phyloP scores from a whole-genome alignment of 2,329 filamentous ascomycete genomes.

The Ophiostoma perfectum region DNA sequence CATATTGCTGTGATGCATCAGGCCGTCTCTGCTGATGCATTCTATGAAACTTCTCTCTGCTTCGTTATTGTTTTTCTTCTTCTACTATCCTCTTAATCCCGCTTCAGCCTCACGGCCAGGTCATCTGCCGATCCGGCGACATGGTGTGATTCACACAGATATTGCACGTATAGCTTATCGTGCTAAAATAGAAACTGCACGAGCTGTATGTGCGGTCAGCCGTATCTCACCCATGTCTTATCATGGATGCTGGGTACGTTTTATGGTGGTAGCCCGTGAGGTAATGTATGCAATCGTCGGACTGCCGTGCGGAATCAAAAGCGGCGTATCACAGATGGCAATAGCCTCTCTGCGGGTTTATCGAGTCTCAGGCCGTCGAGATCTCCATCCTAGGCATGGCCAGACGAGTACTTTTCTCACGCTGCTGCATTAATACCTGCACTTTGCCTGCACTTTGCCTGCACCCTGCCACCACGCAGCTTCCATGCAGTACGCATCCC shows the following conservation, averaged over 20 bases:
- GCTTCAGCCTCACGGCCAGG: constrained; percentile 2
- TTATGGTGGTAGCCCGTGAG: background rate
- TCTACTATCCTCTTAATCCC: background rate
- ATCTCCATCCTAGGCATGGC: background rate
- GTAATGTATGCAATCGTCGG: background rate
- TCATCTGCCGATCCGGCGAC: background rate
- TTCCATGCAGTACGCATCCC: background rate
- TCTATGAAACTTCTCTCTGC: background rate
- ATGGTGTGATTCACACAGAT: background rate
- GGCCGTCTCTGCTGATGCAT: no score
- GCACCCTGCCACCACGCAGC: background rate
- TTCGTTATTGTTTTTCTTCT: background rate
- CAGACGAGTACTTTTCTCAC: background rate
- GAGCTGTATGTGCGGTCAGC: background rate
- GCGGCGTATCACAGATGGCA: no score
- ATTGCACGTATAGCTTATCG: background rate
- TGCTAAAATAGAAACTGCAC: background rate
- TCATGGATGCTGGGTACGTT: background rate
- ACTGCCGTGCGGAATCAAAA: background rate
- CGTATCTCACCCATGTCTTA: background rate
- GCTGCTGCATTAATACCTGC: background rate
- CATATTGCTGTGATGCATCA: no score
- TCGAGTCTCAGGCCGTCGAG: background rate
- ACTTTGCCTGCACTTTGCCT: background rate
- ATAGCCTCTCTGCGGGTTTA: no score